phyloP scores from a whole-genome alignment of 2,329 filamentous ascomycete species.

The Fusarium ramigenum region DNA sequence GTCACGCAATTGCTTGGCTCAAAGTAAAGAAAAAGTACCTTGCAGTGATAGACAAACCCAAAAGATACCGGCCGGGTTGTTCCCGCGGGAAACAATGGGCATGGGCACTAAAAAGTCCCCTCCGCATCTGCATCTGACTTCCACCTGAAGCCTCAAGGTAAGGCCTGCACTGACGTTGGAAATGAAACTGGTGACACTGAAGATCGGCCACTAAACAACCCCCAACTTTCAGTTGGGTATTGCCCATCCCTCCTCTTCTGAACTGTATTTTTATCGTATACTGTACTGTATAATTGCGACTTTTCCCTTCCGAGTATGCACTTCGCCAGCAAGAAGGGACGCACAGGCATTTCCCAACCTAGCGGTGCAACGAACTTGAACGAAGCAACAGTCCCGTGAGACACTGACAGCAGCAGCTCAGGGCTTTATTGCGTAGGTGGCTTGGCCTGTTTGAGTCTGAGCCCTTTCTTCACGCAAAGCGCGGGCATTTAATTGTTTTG shows the following conservation, averaged over 20 bases:
- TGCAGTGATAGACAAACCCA: not conserved
- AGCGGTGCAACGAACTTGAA: not conserved
- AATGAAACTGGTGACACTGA: constrained; percentile 5
- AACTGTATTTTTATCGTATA: not conserved
- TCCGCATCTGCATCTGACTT: not conserved
- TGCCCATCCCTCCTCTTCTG: not conserved
- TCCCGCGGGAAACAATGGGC: not conserved
- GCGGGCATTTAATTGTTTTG: not conserved
- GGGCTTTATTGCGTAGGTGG: constrained; percentile 3
- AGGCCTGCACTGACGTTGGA: not conserved
- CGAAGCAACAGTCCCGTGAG: not conserved
- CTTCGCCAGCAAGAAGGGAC: not conserved
- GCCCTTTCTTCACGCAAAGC: not conserved
- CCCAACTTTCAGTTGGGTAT: not conserved
- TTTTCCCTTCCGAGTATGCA: constrained; percentile 19
- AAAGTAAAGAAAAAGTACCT: not conserved
- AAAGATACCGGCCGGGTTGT: not conserved
- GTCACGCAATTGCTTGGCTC: not conserved
- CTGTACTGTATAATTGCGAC: not conserved
- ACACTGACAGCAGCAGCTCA: not conserved
- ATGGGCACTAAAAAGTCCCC: not conserved
- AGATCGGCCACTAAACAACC: constrained; percentile 14
- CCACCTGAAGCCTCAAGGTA: not conserved
- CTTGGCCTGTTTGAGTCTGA: not conserved
- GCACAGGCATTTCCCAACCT: not conserved